phyloP scores from a whole-genome alignment of 1,139 yeast species.

The Yamadazyma oceani region DNA sequence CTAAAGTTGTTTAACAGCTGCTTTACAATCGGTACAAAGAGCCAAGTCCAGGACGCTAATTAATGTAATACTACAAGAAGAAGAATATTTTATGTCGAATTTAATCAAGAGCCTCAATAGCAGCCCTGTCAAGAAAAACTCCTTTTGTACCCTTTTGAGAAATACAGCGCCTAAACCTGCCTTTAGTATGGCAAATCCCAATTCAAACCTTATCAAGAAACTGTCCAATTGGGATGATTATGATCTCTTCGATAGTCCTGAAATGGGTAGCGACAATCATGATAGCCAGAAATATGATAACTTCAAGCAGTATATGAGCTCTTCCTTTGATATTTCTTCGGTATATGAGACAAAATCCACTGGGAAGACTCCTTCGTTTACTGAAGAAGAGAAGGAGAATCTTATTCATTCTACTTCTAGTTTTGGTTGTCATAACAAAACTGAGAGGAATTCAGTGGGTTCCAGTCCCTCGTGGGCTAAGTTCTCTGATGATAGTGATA shows the following conservation, averaged over 20 bases:
- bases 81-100: not conserved
- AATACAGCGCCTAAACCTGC: not conserved
- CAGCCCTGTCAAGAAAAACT: not conserved
- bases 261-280: not conserved
- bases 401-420: too few relatives aligned
- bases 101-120: not conserved
- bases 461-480: conserved; percentile 3
- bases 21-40: too few relatives aligned
- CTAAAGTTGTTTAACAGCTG: too few relatives aligned
- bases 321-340: not conserved
- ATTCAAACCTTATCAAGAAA: not conserved
- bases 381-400: not conserved
- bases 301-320: not conserved
- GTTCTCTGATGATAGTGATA: conserved; percentile 6
- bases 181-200: not conserved
- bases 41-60: too few relatives aligned
- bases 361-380: not conserved
- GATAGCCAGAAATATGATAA: not conserved
- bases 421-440: not conserved
- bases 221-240: conserved; percentile 1
- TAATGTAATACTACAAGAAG: not conserved
- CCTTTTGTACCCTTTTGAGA: not conserved
- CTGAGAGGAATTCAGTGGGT: not conserved
- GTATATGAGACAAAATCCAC: conserved; percentile 1
- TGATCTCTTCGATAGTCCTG: conserved; percentile 2